These are phyloP conservation scores for Xerocomus spinulosus DNA, from an alignment of 768 basidiomycete genomes.

Conservation along the genomic window DNA sequence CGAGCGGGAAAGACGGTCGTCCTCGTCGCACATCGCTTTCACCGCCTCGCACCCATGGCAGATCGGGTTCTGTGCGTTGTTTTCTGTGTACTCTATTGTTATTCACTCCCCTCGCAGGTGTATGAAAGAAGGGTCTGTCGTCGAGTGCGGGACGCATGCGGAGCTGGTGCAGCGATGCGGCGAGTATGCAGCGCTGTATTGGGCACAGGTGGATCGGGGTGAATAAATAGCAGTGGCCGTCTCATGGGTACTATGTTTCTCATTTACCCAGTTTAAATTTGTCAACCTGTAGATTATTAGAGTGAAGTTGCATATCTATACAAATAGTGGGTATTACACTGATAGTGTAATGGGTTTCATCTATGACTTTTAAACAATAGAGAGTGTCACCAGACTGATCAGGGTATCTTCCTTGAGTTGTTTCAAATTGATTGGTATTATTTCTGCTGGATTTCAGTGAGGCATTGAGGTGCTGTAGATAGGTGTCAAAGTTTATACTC, in stretches of 20 bases:
- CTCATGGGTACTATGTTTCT: too few species aligned
- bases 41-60: slow-evolving; percentile 44
- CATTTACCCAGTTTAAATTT: too few species aligned
- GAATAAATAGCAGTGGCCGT: neutral
- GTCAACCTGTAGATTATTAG: too few species aligned
- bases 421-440: neutral
- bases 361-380: too few species aligned
- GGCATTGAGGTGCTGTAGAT: neutral
- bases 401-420: neutral
- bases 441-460: neutral
- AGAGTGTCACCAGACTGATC: neutral
- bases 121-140: slow-evolving; percentile 29
- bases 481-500: neutral
- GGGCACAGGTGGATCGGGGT: slow-evolving; percentile 11
- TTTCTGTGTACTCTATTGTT: neutral
- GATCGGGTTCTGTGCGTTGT: slow-evolving; percentile 48
- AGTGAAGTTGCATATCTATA: too few species aligned
- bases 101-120: slow-evolving; percentile 17
- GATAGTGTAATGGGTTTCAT: too few species aligned
- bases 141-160: slow-evolving; percentile 30
- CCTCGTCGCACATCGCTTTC: slow-evolving; percentile 54
- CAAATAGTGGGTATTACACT: too few species aligned
- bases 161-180: slow-evolving; percentile 22
- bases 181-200: slow-evolving; percentile 28
- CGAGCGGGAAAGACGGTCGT: slow-evolving; percentile 50